These are phyloP conservation scores for Pseudogymnoascus sp. DNA, from an alignment of 2,329 filamentous ascomycete genomes.

Conservation along the genomic window DNA sequence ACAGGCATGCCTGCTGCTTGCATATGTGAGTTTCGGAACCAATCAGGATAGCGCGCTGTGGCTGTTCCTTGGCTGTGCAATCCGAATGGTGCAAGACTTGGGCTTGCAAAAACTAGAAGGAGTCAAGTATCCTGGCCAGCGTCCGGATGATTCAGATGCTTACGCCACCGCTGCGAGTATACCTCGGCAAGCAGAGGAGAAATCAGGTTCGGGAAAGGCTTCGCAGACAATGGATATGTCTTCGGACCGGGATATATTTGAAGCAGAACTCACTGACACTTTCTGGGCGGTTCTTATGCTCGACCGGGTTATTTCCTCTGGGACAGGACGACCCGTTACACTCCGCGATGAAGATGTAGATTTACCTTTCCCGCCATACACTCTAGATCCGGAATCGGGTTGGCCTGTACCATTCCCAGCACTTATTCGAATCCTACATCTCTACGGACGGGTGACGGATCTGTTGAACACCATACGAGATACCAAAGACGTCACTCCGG, in stretches of 20 bases:
- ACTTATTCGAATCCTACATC: conserved; percentile 73
- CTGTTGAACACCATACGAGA: conserved; percentile 74
- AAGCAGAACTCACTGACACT: conserved; percentile 65
- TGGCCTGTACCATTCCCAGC: conserved; percentile 76
- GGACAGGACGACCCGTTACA: conserved; percentile 77
- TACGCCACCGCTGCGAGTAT: neutral
- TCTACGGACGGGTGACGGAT: conserved; percentile 79
- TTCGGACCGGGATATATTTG: neutral
- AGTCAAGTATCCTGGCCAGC: conserved; percentile 36
- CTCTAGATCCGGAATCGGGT: conserved; percentile 47
- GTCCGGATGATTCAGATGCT: conserved; percentile 18
- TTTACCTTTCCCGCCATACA: conserved; percentile 55
- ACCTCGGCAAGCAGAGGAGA: neutral
- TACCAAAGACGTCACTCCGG: conserved; percentile 64
- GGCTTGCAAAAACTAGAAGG: conserved; percentile 77
- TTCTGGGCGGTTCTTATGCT: conserved; percentile 88
- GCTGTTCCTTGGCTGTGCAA: conserved; percentile 88
- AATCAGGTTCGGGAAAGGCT: neutral
- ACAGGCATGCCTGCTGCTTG: conserved; percentile 74
- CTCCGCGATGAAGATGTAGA: conserved; percentile 81
- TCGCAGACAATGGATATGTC: neutral
- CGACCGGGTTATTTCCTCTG: conserved; percentile 79
- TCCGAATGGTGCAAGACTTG: conserved; percentile 72
- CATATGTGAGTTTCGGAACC: conserved; percentile 82
- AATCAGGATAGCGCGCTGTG: conserved; percentile 83